Evolutionary conservation across 108 stramenopile genomes (phyloP), one percentile per base, ranked within the genome.

Genomic region (Pseudonitzschia pungens): DNA sequence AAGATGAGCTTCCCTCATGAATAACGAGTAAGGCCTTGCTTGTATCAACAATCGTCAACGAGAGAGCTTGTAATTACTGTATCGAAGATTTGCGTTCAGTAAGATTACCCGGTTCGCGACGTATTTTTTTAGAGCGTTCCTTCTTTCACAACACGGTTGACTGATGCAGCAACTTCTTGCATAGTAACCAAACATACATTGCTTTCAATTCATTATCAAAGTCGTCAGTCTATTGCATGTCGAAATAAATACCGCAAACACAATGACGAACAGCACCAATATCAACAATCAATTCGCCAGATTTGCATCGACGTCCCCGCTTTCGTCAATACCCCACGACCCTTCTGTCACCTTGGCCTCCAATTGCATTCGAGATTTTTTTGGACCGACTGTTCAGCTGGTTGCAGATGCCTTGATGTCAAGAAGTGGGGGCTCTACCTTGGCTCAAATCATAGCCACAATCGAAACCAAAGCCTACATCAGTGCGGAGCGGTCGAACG

Each of bases 281-380:
- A 89, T 85, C 80, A 28, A 80, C 44, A 89, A 82, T 58, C 81
- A 83, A 53, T 89, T 87, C 73, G 86, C 88, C 44, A 70, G 84
- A 20, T 91, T 93, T 77, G 71, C 76, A 40, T 84, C 86, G 52
- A 83, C 77, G 63, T 85, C 87, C 3, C 85, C 89, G 15, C 71
- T 89, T 24, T 84, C 89, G 32, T 86, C 92, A 20, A 70, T 70
- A 28, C 75, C 81, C 18, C 87, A 86, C 54, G 78, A 88, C 56
- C 86, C 90, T 10, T 31, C 69, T 20, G 29, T 75, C 18, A 70
- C 77, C 11, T 73, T 94, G 45, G 70, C 88, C 15, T 87, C 86
- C 57, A 88, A 90, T 77, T 87, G 83, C 68, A 81, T 94, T 72
- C 88, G 89, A 54, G 89, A 90, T 67, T 81, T 74, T 80, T 92